A percentile compares a stretch with the other conserved stretches of the same genome.
phyloP scores from a whole-genome alignment of 768 basidiomycete species.

The Boletus pseudopeckii region DNA sequence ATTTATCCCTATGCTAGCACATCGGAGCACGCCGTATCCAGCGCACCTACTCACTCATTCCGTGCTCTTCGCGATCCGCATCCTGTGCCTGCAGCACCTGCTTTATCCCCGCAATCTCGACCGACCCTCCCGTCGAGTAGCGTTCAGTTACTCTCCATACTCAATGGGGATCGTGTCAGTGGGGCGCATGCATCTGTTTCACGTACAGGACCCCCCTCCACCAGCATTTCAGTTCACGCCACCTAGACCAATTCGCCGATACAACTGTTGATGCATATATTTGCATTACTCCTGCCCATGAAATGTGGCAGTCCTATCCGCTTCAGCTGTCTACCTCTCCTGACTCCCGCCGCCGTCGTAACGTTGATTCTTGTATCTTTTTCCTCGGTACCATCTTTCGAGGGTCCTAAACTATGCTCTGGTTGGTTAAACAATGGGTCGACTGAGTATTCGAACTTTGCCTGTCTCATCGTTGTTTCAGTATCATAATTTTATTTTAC shows the following conservation, averaged over 20 bases:
- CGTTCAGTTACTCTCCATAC: slow-evolving; percentile 34
- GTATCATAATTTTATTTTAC: slow-evolving; percentile 31
- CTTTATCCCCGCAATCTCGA: slow-evolving; percentile 14
- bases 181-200: slow-evolving; percentile 6
- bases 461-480: slow-evolving; percentile 22
- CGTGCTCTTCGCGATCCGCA: slow-evolving; percentile 14
- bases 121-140: slow-evolving; percentile 22
- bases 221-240: slow-evolving; percentile 19
- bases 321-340: neutral
- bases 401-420: slow-evolving; percentile 18
- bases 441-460: slow-evolving; percentile 26
- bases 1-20: slow-evolving; percentile 15
- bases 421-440: slow-evolving; percentile 20
- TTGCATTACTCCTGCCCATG: slow-evolving; percentile 15
- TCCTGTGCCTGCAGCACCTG: slow-evolving; percentile 7
- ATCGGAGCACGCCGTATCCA: slow-evolving; percentile 7
- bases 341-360: neutral
- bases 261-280: slow-evolving; percentile 14
- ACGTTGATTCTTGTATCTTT: slow-evolving; percentile 18
- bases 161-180: slow-evolving; percentile 28
- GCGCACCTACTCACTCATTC: slow-evolving; percentile 5
- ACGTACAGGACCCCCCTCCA: slow-evolving; percentile 6
- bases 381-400: slow-evolving; percentile 12
- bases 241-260: slow-evolving; percentile 18
- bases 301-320: slow-evolving; percentile 4